Base-by-base conservation (phyloP, 305 asterid genomes). In the Solanum hybrid region DNA sequence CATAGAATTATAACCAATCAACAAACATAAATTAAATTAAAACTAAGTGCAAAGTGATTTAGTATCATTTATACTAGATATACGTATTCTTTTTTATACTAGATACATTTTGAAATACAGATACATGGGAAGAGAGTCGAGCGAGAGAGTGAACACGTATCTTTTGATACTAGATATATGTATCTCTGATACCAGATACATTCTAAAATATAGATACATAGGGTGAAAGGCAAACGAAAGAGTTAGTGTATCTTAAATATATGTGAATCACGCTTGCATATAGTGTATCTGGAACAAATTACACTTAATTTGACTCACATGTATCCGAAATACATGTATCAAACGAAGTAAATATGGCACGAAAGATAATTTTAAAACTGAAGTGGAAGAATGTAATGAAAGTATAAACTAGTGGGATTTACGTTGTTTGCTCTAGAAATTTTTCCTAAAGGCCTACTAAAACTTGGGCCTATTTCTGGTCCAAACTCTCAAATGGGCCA, bases 81-180 rank as follows among this genome's bases (percentile, higher is more conserved):
- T 42, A 42, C 3, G 56, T 12, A 0, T 40, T 11, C 3, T 38
- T 40, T 3, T 40, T 40, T 0, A 11, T 42, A 42, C 3, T 42
- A 42, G 56, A 42, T 42, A 42, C 60, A 45, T 45, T 45, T 45
- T 2, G 60, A 45, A 45, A 45, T 13, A 13, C 19, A 42, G 0
- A 42, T 42, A 4, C 19, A 45, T 45, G 0, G 60, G 60, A 45
- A 0, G 19, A 45, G 60, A 45, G 19, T 0, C 1, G 19, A 45
- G 3, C 3, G 60, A 45, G 19, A 45, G 60, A 45, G 19, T 45
- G 60, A 45, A 45, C 19, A 45, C 6, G 3, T 45, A 45, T 45
- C 7, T 45, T 45, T 45, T 45, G 60, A 45, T 45, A 14, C 19
- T 45, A 45, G 60, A 42, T 56, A 6, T 56, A 56, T 56, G 66